Evolutionary conservation across 2,329 filamentous ascomycete species (phyloP).

Genomic region (Fusarium transvaalense): DNA sequence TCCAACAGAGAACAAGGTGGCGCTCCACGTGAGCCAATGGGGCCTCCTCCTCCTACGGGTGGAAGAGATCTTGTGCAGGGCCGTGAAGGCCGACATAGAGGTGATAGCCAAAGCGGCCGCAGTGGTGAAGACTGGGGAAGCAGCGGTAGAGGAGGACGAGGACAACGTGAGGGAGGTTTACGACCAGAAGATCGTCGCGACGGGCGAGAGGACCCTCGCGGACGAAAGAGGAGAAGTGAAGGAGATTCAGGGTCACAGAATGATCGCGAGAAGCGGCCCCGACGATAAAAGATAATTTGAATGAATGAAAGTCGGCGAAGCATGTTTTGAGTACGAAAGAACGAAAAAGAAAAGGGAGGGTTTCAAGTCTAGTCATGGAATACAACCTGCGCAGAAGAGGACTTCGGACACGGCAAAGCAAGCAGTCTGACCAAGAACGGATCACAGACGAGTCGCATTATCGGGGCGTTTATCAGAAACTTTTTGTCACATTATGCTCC

Average conservation of each 20-base stretch:
- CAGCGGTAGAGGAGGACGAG: slow-evolving; percentile 52
- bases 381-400: slow-evolving; percentile 29
- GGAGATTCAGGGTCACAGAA: slow-evolving; percentile 54
- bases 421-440: slow-evolving; percentile 28
- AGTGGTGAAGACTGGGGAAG: slow-evolving; percentile 54
- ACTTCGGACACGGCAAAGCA: slow-evolving; percentile 33
- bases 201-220: slow-evolving; percentile 54
- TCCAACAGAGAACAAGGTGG: slow-evolving; percentile 45
- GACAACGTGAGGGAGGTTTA: slow-evolving; percentile 50
- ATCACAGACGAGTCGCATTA: slow-evolving; percentile 40
- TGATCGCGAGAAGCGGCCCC: slow-evolving; percentile 67
- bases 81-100: slow-evolving; percentile 52
- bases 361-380: slow-evolving; percentile 25
- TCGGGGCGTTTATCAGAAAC: slow-evolving; percentile 40
- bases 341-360: slow-evolving; percentile 8
- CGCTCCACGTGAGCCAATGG: slow-evolving; percentile 49
- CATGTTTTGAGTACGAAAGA: slow-evolving; percentile 39
- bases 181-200: slow-evolving; percentile 52
- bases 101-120: slow-evolving; percentile 44
- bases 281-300: slow-evolving; percentile 55
- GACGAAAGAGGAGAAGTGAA: slow-evolving; percentile 60
- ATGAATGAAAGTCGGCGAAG: slow-evolving; percentile 20
- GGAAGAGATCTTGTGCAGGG: slow-evolving; percentile 51
- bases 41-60: slow-evolving; percentile 48
- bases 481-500: slow-evolving; percentile 36